phyloP scores from a whole-genome alignment of 2,329 filamentous ascomycete species.

The Elsinoe batatas region DNA sequence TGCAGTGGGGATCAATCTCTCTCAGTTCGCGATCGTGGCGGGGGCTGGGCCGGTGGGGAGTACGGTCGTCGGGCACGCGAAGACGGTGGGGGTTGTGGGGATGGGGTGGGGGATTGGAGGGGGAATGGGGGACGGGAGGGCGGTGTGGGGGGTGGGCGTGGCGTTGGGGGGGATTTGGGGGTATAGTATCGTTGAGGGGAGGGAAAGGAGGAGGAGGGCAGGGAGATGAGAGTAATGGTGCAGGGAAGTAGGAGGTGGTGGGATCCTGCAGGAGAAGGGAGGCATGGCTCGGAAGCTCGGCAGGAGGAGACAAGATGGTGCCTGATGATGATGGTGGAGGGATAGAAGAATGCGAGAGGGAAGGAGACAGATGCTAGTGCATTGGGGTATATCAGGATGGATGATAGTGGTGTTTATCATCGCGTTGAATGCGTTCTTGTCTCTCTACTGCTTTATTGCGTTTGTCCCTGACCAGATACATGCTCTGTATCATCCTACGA shows the following conservation, averaged over 20 bases:
- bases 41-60: constrained; percentile 26
- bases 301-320: too few species aligned
- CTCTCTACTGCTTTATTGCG: too few species aligned
- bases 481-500: constrained; percentile 12
- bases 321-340: too few species aligned
- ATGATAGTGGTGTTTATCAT: background rate
- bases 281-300: too few species aligned
- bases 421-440: background rate
- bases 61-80: constrained; percentile 28
- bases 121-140: constrained; percentile 21
- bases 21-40: constrained; percentile 28
- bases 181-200: constrained; percentile 15
- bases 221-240: constrained; percentile 10
- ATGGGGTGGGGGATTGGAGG: constrained; percentile 25
- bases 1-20: constrained; percentile 52
- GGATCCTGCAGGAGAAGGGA: background rate
- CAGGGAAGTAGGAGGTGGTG: constrained; percentile 13
- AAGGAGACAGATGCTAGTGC: too few species aligned
- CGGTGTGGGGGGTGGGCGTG: constrained; percentile 22
- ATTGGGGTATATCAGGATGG: too few species aligned
- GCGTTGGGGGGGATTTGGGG: constrained; percentile 26
- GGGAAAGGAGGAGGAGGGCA: constrained; percentile 1
- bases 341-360: too few species aligned
- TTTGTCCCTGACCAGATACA: background rate
- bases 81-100: constrained; percentile 26